Conservation (phyloP, 495 filamentous ascomycete species). For the Podospora conica region DNA sequence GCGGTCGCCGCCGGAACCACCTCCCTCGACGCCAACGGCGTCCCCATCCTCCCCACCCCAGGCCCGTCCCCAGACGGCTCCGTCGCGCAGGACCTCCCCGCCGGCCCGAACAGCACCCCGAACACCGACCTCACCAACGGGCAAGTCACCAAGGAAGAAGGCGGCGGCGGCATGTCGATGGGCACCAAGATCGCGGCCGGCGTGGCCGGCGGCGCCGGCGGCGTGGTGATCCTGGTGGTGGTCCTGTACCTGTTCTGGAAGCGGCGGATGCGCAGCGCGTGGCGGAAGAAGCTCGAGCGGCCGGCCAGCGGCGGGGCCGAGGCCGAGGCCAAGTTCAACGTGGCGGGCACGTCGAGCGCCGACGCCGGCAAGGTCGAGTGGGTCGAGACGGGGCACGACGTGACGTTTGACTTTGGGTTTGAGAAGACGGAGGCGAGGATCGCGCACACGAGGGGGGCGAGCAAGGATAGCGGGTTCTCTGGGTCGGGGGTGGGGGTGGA, state of each 20-base stretch:
- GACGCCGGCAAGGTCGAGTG: slow-evolving; percentile 19
- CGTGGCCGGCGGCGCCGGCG: slow-evolving; percentile 17
- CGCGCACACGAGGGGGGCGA: not conserved
- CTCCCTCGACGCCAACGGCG: not conserved
- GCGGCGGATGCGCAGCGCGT: slow-evolving; percentile 12
- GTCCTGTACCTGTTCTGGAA: slow-evolving; percentile 12
- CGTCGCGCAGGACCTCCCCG: not conserved
- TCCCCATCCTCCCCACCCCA: not conserved
- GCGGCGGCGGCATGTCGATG: slow-evolving; percentile 2
- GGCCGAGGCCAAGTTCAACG: not conserved
- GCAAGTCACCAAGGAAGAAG: not conserved
- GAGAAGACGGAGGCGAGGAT: slow-evolving; percentile 7
- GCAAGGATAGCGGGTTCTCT: slow-evolving; percentile 12
- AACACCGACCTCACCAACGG: not conserved
- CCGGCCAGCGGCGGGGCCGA: not conserved
- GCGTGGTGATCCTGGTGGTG: slow-evolving; percentile 2
- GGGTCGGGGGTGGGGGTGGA: not conserved
- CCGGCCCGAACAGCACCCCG: not conserved
- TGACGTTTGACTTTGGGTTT: slow-evolving; percentile 26
- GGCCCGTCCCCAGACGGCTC: not conserved
- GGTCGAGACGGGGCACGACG: slow-evolving; percentile 24
- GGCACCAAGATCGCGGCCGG: slow-evolving; percentile 20
- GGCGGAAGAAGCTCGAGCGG: not conserved
- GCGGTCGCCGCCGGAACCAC: not conserved
- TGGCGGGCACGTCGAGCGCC: not conserved